Conservation (phyloP, 331 rosid species). For the Acacia concinna region DNA sequence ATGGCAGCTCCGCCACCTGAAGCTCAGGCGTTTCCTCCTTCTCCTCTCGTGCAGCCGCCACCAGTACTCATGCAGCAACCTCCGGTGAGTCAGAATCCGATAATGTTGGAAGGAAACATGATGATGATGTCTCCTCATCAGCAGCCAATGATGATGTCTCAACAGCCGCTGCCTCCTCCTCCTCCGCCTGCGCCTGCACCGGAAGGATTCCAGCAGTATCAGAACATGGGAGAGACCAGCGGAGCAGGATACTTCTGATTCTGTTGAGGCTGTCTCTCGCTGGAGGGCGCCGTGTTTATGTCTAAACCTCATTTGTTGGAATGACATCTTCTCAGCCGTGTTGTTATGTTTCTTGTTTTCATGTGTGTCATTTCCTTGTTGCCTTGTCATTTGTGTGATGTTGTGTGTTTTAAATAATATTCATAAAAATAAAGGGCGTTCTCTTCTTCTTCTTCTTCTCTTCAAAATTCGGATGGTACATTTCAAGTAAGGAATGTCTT, state of each 20-base stretch:
- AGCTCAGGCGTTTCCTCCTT: constrained; percentile 2
- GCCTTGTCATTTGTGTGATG: no score
- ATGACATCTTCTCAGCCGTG: neutral
- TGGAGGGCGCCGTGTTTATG: neutral
- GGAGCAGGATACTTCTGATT: constrained; percentile 30
- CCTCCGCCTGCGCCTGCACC: neutral
- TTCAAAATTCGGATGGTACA: neutral
- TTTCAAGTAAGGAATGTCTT: neutral
- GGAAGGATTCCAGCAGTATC: neutral
- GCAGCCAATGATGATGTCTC: neutral
- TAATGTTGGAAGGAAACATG: constrained; percentile 29
- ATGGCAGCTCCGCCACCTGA: neutral
- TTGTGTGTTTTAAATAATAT: neutral
- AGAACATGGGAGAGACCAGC: constrained; percentile 30
- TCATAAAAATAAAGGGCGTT: constrained; percentile 21
- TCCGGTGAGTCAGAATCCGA: constrained; percentile 10
- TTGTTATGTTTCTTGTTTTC: neutral
- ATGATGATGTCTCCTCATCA: neutral
- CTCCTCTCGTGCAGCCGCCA: neutral
- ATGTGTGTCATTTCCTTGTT: neutral
- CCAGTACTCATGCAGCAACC: neutral
- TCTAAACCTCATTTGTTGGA: neutral
- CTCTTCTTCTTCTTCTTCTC: neutral
- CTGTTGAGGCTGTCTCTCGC: neutral
- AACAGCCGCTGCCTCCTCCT: neutral